These are phyloP conservation scores for Penicillium longicatenatum DNA, from an alignment of 495 filamentous ascomycete species.

Conservation along the genomic window DNA sequence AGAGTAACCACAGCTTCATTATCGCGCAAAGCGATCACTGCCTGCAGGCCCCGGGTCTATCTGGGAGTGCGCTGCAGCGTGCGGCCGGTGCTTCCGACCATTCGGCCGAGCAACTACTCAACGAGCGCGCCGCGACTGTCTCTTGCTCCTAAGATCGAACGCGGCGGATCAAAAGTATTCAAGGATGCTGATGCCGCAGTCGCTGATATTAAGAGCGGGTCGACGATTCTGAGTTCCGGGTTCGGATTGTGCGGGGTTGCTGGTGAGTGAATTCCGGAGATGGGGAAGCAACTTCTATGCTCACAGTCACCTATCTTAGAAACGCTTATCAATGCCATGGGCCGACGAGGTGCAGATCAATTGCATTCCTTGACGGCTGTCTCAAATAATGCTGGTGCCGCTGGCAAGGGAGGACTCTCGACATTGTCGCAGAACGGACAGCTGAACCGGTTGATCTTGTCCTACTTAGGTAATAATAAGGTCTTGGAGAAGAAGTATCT, in stretches of 20 bases:
- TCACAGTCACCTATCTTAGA: conserved; percentile 37
- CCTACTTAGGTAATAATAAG: conserved; percentile 89
- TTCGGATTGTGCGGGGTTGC: conserved; percentile 90
- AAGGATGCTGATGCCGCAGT: conserved; percentile 74
- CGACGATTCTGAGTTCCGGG: conserved; percentile 76
- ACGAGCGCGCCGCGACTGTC: conserved; percentile 19
- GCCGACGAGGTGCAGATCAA: conserved; percentile 62
- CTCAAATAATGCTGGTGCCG: conserved; percentile 88
- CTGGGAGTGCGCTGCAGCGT: conserved; percentile 23
- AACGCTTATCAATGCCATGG: conserved; percentile 78
- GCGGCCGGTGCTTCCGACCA: conserved; percentile 15
- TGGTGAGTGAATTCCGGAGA: conserved; percentile 24
- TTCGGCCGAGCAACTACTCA: conserved; percentile 25
- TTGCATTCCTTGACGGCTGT: conserved; percentile 79
- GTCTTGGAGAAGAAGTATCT: conserved; percentile 83
- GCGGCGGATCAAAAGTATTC: conserved; percentile 61
- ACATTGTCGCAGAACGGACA: conserved; percentile 76
- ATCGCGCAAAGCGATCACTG: conserved; percentile 30
- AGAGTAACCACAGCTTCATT: conserved; percentile 30
- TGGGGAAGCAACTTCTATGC: neutral
- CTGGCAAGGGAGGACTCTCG: conserved; percentile 72
- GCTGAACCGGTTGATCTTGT: conserved; percentile 80
- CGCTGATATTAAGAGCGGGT: conserved; percentile 70
- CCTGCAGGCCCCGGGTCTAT: conserved; percentile 30
- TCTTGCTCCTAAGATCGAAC: conserved; percentile 36